phyloP scores from a whole-genome alignment of 2,329 filamentous ascomycete species.

The Colletotrichum lindemuthianum region DNA sequence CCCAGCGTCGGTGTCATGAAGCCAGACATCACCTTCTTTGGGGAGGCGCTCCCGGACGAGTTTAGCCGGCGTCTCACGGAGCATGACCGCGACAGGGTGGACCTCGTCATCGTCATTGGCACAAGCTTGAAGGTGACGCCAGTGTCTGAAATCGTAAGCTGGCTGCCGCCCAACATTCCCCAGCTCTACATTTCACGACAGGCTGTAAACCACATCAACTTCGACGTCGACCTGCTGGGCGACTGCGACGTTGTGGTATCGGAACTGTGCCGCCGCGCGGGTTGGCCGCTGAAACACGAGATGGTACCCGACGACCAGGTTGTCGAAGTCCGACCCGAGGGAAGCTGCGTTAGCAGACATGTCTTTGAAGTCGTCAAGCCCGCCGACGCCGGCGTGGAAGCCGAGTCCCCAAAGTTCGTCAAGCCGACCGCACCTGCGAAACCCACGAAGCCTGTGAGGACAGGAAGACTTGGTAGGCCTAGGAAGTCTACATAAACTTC shows the following conservation, averaged over 20 bases:
- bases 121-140: conserved; percentile 96
- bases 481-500: conserved; percentile 24
- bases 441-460: conserved; percentile 9
- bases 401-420: not conserved
- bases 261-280: conserved; percentile 83
- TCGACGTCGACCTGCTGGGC: conserved; percentile 95
- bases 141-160: conserved; percentile 89
- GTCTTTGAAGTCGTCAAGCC: conserved; percentile 44
- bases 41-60: conserved; percentile 84
- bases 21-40: conserved; percentile 98
- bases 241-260: conserved; percentile 92
- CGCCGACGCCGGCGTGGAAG: not conserved
- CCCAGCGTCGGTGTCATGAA: conserved; percentile 85
- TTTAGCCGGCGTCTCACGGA: conserved; percentile 86
- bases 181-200: conserved; percentile 91
- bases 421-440: conserved; percentile 24
- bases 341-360: conserved; percentile 56
- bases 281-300: conserved; percentile 83
- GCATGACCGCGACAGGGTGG: conserved; percentile 81
- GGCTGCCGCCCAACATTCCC: conserved; percentile 80
- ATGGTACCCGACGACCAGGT: conserved; percentile 79
- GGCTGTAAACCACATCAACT: conserved; percentile 88
- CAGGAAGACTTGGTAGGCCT: not conserved
- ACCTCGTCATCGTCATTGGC: conserved; percentile 94
- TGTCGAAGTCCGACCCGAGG: conserved; percentile 63